Base-by-base conservation (phyloP, 2,329 filamentous ascomycete genomes). In the Sporothrix brunneoviolacea region DNA sequence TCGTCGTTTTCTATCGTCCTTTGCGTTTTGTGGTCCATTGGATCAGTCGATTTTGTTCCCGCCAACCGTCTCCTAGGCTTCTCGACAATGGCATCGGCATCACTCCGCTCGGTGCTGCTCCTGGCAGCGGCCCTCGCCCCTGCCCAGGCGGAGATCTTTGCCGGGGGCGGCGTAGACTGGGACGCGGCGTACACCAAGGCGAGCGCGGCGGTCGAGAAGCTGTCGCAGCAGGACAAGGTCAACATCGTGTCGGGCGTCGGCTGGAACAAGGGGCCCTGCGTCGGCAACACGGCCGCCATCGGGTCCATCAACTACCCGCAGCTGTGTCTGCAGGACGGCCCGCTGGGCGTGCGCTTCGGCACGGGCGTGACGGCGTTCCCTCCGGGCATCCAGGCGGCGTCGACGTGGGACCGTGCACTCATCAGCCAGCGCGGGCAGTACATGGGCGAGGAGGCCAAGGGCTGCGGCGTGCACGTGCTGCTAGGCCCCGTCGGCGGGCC, bases 251-350 rank as follows among this genome's bases (percentile, higher is more conserved):
- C 85, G 0, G 88, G 88, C 12, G 78, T 82, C 4, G 87, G 88
- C 19, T 91, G 86, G 86, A 71, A 75, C 59, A 52, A 86, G 69
- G 83, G 80, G 0, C 76, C 81, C 54, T 87, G 84, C 60, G 82
- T 84, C 8, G 80, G 80, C 36, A 83, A 83, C 61, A 82, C 78
- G 15, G 70, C 72, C 6, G 68, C 80, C 24, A 73, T 80, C 19
- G 65, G 69, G 28, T 70, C 73, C 13, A 77, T 80, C 56, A 74
- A 75, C 52, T 91, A 89, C 59, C 88, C 87, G 0, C 76, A 79
- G 42, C 70, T 91, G 28, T 93, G 87, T 65, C 70, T 93, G 24
- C 87, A 93, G 61, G 88, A 95, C 61, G 86, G 87, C 0, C 88
- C 89, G 0, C 70, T 91, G 3, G 88, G 88, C 2, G 70, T 94